Evolutionary conservation across 768 basidiomycete species (phyloP).

Genomic region (Phlebiopsis gigantea): DNA sequence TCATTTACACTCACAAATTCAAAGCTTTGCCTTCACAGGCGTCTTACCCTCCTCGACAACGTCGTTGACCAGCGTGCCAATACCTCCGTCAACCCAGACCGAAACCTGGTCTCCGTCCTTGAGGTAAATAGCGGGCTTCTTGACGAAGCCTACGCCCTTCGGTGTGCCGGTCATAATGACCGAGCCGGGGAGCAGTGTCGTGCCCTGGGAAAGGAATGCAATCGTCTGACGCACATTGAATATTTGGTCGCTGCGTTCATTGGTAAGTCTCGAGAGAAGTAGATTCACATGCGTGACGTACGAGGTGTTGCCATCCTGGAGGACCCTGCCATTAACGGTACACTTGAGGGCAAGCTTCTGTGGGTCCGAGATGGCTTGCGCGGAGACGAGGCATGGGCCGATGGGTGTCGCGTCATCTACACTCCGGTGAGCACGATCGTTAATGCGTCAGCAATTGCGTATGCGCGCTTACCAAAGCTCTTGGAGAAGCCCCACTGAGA

Average conservation of each 20-base stretch:
- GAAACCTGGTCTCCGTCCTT: slow-evolving; percentile 70
- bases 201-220: slow-evolving; percentile 78
- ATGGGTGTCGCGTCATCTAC: slow-evolving; percentile 67
- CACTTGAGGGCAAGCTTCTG: slow-evolving; percentile 59
- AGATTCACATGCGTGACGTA: slow-evolving; percentile 30
- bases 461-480: slow-evolving; percentile 58
- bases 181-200: slow-evolving; percentile 76
- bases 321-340: slow-evolving; percentile 55
- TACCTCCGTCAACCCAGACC: slow-evolving; percentile 64
- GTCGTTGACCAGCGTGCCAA: slow-evolving; percentile 76
- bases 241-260: slow-evolving; percentile 59
- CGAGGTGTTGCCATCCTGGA: slow-evolving; percentile 81
- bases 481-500: slow-evolving; percentile 90
- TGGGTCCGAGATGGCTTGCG: slow-evolving; percentile 57
- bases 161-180: slow-evolving; percentile 83
- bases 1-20: background rate
- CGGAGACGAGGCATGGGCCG: slow-evolving; percentile 77
- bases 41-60: slow-evolving; percentile 60
- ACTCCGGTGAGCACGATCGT: background rate
- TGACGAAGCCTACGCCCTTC: slow-evolving; percentile 76
- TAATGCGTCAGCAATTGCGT: background rate
- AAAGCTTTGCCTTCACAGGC: slow-evolving; percentile 32
- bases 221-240: slow-evolving; percentile 76
- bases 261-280: background rate
- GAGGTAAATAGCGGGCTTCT: slow-evolving; percentile 63